Base-by-base conservation (phyloP, 495 filamentous ascomycete species). In the Hypomontagnella submonticulosa region DNA sequence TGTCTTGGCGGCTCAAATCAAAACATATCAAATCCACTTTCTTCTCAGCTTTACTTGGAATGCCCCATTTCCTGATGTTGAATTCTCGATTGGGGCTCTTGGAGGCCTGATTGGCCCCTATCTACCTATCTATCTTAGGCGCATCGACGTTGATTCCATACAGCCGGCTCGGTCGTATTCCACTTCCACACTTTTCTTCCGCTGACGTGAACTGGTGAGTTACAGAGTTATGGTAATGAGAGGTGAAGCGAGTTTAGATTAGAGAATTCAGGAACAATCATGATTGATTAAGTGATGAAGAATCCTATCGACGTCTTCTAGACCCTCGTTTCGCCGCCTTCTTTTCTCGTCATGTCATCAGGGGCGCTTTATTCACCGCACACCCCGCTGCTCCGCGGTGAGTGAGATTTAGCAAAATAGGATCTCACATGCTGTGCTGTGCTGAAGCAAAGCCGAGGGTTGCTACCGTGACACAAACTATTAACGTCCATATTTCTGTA, bases 21-120 rank as follows among this genome's bases (percentile, higher is more conserved):
- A 67, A 61, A 67, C 57, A 16, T 57, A 57, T 61, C 57, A 52
- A 61, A 64, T 60, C 56, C 42, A 44, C 37, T 13, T 49, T 8
- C 37, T 13, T 49, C 13, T 49, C 19, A 7, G 4, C n/a, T 7
- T 20, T 32, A 16, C 11, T 11, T 18, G 20, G 48, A 3, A 12
- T n/a, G 8, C 18, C 34, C 2, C 19, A 9, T 52, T 19, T 27
- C 23, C 6, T 27, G 23, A 6, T 38, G 10, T 38, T 38, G 36
- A 12, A 38, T 38, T 38, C 36, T 38, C n/a, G 6, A 27, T 27
- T 27, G 23, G 23, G 23, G 23, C 23, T 27, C 6, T 27, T 2
- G 23, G 23, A 27, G 23, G 23, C 43, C 20, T 47, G 8, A n/a
- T n/a, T n/a, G n/a, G n/a, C n/a, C 6, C 6, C 27, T 27, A 18